Base-by-base conservation (phyloP, 371 early-diverging fungal genomes). In the Blakeslea trispora region DNA sequence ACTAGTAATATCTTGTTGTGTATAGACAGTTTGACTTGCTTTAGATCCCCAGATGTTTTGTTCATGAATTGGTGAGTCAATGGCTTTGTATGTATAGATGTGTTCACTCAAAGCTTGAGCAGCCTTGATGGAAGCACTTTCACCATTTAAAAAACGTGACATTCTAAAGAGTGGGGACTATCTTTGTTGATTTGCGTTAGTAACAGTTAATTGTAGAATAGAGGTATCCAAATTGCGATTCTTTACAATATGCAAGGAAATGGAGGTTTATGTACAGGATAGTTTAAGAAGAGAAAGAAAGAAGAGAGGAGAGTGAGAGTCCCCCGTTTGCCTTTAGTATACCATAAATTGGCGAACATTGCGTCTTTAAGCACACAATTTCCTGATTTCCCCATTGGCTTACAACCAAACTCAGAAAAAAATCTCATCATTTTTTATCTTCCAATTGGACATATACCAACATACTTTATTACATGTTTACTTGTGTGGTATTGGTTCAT, bases 101-200 rank as follows among this genome's bases (percentile, higher is more conserved):
- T 88, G 74, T 61, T 89, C 84, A 65, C 86, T 85, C 32, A 92
- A 71, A 14, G 75, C 75, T 59, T 89, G 85, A 4, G 91, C 87
- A 2, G 90, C 82, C 59, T 82, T 78, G 28, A 87, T 75, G 11
- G 83, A 79, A 17, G 89, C 90, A 14, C 77, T 71, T 63, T 85
- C 77, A 42, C 84, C 90, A 31, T 81, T 74, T 22, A 78, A 48
- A 21, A 66, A 22, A 52, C 55, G 45, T 9, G 37, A 37, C 37
- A 37, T 28, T 28, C 28, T 28, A 28, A 7, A 53, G 53, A 53
- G 44, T 28, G 24, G 53, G 53, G 53, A 43, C 31, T 22, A n/a
- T 45, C 17, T 41, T 8, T 41, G 14, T 11, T 41, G 10, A 28
- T 47, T 47, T 47, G 17, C 24, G 31, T 47, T 47, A 28, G 24